These are phyloP conservation scores for Kwoniella sp. DNA, from an alignment of 768 basidiomycete genomes.

Conservation along the genomic window DNA sequence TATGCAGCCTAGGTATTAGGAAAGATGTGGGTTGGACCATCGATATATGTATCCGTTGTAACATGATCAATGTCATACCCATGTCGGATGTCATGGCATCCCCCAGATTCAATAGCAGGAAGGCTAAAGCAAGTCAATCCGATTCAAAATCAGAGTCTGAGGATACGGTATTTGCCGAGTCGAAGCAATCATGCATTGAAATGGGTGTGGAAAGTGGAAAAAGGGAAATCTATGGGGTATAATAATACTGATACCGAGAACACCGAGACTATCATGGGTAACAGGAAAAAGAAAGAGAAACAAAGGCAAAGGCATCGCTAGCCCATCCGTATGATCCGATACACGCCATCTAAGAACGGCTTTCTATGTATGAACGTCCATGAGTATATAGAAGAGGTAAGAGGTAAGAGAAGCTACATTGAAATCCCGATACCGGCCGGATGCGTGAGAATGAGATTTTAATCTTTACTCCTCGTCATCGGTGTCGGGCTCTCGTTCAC, in stretches of 20 bases:
- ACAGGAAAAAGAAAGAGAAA: neutral
- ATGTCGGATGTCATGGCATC: no score
- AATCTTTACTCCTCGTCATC: slow-evolving; percentile 43
- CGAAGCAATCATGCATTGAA: neutral
- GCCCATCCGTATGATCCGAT: neutral
- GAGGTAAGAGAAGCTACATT: neutral
- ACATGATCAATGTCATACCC: no score
- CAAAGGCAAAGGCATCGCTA: neutral
- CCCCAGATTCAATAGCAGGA: neutral
- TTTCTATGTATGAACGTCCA: neutral
- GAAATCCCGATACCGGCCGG: neutral
- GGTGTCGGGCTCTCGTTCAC: slow-evolving; percentile 57
- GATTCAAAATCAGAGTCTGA: neutral
- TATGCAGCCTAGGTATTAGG: no score
- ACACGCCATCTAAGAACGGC: neutral
- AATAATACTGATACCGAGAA: neutral
- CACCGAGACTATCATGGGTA: neutral
- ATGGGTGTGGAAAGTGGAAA: neutral
- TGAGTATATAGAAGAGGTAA: neutral
- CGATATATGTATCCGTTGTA: no score
- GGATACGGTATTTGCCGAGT: no score
- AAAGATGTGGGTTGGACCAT: no score
- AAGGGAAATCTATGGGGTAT: neutral
- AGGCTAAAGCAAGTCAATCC: neutral
- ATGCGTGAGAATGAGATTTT: no score